phyloP scores from a whole-genome alignment of 495 filamentous ascomycete species.

The Hypoxylon crocopeplum region DNA sequence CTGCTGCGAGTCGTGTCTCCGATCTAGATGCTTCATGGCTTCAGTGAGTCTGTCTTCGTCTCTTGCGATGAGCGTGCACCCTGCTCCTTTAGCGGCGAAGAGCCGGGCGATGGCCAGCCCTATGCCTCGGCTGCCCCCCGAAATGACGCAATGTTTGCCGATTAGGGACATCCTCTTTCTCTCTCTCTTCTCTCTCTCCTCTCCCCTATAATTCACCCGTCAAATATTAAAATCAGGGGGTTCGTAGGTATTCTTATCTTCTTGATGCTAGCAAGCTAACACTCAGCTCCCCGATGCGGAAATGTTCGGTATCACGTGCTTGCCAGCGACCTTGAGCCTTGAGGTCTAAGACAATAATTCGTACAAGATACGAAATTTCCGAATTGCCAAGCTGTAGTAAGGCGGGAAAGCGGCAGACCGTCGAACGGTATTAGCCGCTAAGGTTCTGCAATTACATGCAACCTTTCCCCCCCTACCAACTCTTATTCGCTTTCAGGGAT shows the following conservation, averaged over 20 bases:
- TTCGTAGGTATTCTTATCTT: too few relatives aligned
- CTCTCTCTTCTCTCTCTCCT: neutral
- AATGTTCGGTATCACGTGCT: too few relatives aligned
- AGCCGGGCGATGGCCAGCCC: constrained; percentile 65
- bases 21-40: constrained; percentile 34
- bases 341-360: too few relatives aligned
- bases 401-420: neutral
- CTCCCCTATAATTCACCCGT: neutral
- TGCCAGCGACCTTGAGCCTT: too few relatives aligned
- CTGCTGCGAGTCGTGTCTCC: constrained; percentile 20
- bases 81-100: constrained; percentile 69
- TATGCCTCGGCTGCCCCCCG: constrained; percentile 51
- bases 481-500: constrained; percentile 4
- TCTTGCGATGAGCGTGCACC: constrained; percentile 62
- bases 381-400: neutral
- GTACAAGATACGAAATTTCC: too few relatives aligned
- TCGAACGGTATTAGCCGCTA: too few relatives aligned
- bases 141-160: constrained; percentile 47
- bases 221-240: too few relatives aligned
- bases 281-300: too few relatives aligned
- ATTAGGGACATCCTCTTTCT: constrained; percentile 28
- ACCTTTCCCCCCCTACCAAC: neutral
- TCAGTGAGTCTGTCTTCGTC: constrained; percentile 47
- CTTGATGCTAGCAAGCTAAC: too few relatives aligned
- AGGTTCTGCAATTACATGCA: constrained; percentile 10